Percentiles rank a stretch among this genome's conserved stretches.
Evolutionary conservation across 768 basidiomycete genomes (phyloP).

Genomic region (Russula sp.): DNA sequence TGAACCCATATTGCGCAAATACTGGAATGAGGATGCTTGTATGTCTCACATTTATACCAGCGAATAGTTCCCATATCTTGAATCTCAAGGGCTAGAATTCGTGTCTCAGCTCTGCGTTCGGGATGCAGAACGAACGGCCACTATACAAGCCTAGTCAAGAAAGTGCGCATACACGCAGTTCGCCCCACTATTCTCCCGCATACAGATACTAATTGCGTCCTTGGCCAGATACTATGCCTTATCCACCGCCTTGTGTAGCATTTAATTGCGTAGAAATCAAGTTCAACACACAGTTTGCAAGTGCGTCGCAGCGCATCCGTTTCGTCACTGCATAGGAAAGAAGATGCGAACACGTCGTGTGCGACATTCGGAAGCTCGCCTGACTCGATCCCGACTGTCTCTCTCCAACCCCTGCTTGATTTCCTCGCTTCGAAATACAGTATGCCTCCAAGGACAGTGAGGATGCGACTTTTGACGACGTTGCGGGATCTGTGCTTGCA

Average conservation of each 20-base stretch:
- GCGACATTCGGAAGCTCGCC: neutral
- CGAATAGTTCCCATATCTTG: conserved; percentile 12
- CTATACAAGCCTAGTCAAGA: conserved; percentile 71
- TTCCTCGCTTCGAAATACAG: conserved; percentile 19
- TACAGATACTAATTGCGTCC: conserved; percentile 22
- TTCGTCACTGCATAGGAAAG: conserved; percentile 52
- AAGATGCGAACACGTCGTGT: neutral
- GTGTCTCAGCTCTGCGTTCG: conserved; percentile 74
- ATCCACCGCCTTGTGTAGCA: conserved; percentile 77
- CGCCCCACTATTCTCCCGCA: conserved; percentile 1
- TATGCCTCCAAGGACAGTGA: conserved; percentile 20
- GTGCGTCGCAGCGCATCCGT: conserved; percentile 66
- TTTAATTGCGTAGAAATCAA: conserved; percentile 80
- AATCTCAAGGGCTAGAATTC: conserved; percentile 65
- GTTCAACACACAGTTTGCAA: conserved; percentile 67
- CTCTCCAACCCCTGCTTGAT: conserved; percentile 28
- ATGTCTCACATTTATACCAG: conserved; percentile 21
- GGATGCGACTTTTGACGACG: conserved; percentile 21
- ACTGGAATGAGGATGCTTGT: conserved; percentile 87
- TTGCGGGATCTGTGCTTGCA: conserved; percentile 10
- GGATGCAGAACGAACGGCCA: conserved; percentile 78
- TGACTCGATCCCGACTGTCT: neutral
- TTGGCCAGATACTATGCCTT: conserved; percentile 77
- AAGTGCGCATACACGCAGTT: conserved; percentile 55
- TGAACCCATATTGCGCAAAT: conserved; percentile 70